These are phyloP conservation scores for Apiotrichum gracile DNA, from an alignment of 1,284 basidiomycete species.

Conservation along the genomic window DNA sequence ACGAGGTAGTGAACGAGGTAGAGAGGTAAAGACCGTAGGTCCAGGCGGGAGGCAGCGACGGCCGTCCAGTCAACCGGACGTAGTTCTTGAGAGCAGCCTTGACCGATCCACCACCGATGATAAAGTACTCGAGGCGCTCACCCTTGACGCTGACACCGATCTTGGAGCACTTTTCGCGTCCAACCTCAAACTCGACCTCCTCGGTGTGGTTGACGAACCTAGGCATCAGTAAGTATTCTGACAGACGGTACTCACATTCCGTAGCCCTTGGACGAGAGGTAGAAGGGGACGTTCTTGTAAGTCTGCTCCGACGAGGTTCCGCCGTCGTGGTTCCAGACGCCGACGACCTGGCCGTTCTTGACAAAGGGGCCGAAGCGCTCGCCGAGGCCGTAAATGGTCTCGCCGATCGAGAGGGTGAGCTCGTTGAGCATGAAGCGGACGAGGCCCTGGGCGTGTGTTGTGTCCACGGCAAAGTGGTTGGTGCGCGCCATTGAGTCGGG, in stretches of 20 bases:
- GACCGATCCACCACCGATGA: constrained; percentile 51
- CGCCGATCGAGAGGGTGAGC: constrained; percentile 62
- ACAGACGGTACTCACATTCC: constrained; percentile 48
- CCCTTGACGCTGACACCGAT: constrained; percentile 63
- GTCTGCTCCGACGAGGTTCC: constrained; percentile 60
- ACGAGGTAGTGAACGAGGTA: constrained; percentile 66
- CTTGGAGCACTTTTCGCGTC: constrained; percentile 65
- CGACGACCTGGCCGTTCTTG: constrained; percentile 63
- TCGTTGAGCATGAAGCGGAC: constrained; percentile 59
- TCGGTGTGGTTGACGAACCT: constrained; percentile 65
- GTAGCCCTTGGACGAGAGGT: constrained; percentile 55
- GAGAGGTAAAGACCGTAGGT: constrained; percentile 70
- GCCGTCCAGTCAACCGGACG: constrained; percentile 18
- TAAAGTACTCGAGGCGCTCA: constrained; percentile 57
- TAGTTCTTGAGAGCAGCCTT: constrained; percentile 35
- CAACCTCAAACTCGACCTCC: constrained; percentile 65
- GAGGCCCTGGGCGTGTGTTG: constrained; percentile 13
- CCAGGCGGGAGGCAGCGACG: constrained; percentile 62
- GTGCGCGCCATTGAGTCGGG: constrained; percentile 17
- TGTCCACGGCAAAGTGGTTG: constrained; percentile 9
- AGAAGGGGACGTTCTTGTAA: constrained; percentile 52
- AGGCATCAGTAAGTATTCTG: background rate
- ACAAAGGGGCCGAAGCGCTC: constrained; percentile 63
- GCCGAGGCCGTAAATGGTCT: constrained; percentile 65
- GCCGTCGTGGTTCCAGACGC: constrained; percentile 59